Evolutionary conservation across 345 rosid genomes (phyloP).

Genomic region (Brassica cretica): DNA sequence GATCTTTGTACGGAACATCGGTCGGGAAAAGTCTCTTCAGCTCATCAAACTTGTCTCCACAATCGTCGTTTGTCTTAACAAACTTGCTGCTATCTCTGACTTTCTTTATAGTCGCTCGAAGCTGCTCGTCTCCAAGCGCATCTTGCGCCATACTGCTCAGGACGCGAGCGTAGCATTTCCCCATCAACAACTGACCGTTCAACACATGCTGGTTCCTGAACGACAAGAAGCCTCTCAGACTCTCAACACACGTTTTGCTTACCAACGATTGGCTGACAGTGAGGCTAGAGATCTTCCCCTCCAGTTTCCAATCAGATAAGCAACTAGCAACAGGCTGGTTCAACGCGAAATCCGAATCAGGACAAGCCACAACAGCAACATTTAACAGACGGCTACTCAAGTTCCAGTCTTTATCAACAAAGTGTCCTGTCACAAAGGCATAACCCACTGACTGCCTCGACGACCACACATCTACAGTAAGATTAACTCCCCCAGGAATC

Average conservation of each 20-base stretch:
- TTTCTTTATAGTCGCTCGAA: slow-evolving; percentile 55
- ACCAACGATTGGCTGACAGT: slow-evolving; percentile 52
- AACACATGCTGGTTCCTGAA: slow-evolving; percentile 62
- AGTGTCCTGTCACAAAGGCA: slow-evolving; percentile 71
- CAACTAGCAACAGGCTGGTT: slow-evolving; percentile 63
- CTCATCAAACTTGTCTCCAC: slow-evolving; percentile 67
- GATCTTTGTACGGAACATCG: slow-evolving; percentile 50
- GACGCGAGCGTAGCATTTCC: slow-evolving; percentile 62
- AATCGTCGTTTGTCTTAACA: slow-evolving; percentile 60
- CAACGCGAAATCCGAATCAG: slow-evolving; percentile 59
- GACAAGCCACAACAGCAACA: slow-evolving; percentile 71
- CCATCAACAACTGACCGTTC: slow-evolving; percentile 68
- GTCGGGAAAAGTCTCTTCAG: slow-evolving; percentile 65
- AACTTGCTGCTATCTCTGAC: slow-evolving; percentile 68
- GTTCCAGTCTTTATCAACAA: slow-evolving; percentile 75
- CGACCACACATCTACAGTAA: slow-evolving; percentile 72
- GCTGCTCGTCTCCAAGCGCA: slow-evolving; percentile 42
- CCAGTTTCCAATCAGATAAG: slow-evolving; percentile 74
- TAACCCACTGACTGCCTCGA: slow-evolving; percentile 64
- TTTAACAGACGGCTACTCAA: slow-evolving; percentile 58
- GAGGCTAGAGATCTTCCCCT: slow-evolving; percentile 67
- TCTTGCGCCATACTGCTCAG: slow-evolving; percentile 60
- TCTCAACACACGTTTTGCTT: slow-evolving; percentile 56
- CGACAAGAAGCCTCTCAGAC: slow-evolving; percentile 65
- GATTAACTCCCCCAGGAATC: slow-evolving; percentile 71